phyloP scores from a whole-genome alignment of 805 yeast species.

The Metschnikowia arizonensis region DNA sequence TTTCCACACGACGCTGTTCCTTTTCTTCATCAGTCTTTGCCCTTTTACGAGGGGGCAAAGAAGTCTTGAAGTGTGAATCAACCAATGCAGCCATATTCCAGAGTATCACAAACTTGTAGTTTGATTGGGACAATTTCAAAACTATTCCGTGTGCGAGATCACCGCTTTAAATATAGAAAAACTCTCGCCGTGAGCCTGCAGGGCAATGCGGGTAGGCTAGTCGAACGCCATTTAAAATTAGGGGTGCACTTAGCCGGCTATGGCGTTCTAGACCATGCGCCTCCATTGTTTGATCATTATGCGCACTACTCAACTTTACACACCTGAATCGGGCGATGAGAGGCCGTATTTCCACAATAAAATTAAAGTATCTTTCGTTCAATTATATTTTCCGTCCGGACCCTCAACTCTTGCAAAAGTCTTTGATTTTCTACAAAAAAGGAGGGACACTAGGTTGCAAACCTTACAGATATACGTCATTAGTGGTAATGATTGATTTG shows the following conservation, averaged over 20 bases:
- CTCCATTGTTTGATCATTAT: background rate
- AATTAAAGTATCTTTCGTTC: background rate
- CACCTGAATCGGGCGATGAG: background rate
- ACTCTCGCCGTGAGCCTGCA: conserved; percentile 1
- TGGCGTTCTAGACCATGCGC: conserved; percentile 7
- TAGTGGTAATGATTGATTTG: background rate
- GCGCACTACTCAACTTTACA: background rate
- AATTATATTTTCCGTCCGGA: background rate
- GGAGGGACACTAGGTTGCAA: background rate
- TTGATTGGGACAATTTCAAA: background rate
- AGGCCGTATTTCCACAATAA: background rate
- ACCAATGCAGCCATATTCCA: conserved; percentile 12
- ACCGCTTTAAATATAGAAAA: conserved; percentile 2
- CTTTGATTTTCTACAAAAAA: background rate
- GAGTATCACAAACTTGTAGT: background rate
- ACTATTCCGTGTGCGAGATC: background rate
- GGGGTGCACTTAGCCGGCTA: conserved; percentile 3
- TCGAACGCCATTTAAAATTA: background rate
- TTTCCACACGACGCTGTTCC: conserved; percentile 91
- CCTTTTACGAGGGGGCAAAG: conserved; percentile 91
- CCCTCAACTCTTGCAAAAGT: background rate
- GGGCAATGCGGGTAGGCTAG: background rate
- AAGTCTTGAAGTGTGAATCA: conserved; percentile 29
- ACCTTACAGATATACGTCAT: background rate
- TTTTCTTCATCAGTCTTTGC: conserved; percentile 96